phyloP scores from a whole-genome alignment of 2,329 filamentous ascomycete genomes.

The Alternaria triticina region DNA sequence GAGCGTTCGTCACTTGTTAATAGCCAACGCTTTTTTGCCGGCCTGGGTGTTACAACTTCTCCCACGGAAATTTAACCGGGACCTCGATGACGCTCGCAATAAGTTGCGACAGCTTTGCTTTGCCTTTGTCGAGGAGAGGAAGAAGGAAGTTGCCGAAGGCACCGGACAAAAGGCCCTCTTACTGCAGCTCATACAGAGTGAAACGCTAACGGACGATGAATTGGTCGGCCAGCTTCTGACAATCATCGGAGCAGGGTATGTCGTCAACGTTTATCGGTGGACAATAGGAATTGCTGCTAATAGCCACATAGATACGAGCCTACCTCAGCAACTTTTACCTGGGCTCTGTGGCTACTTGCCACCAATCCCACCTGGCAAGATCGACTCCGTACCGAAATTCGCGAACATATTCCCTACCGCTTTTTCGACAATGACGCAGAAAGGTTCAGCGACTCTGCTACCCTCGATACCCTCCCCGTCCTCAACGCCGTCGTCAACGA shows the following conservation, averaged over 20 bases:
- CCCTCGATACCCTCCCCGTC: neutral
- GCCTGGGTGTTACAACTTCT: neutral
- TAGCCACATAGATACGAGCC: neutral
- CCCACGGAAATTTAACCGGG: neutral
- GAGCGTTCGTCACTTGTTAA: neutral
- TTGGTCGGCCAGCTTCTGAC: neutral
- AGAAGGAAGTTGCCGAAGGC: neutral
- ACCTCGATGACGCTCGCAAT: neutral
- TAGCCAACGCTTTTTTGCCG: neutral
- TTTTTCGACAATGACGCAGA: neutral
- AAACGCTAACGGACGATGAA: neutral
- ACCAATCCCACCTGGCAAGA: neutral
- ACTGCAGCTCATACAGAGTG: neutral
- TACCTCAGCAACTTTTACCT: neutral
- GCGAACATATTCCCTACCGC: neutral
- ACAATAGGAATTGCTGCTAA: neutral
- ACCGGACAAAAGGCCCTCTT: neutral
- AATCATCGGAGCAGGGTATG: neutral
- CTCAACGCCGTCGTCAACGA: neutral
- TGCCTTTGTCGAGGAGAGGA: neutral
- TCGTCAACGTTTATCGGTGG: neutral
- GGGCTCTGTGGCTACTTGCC: neutral
- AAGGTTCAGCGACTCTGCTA: neutral
- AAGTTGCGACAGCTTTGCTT: neutral
- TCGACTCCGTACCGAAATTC: neutral